Evolutionary conservation across 2,329 filamentous ascomycete genomes (phyloP).

Genomic region (Paecilomyces fulvus): DNA sequence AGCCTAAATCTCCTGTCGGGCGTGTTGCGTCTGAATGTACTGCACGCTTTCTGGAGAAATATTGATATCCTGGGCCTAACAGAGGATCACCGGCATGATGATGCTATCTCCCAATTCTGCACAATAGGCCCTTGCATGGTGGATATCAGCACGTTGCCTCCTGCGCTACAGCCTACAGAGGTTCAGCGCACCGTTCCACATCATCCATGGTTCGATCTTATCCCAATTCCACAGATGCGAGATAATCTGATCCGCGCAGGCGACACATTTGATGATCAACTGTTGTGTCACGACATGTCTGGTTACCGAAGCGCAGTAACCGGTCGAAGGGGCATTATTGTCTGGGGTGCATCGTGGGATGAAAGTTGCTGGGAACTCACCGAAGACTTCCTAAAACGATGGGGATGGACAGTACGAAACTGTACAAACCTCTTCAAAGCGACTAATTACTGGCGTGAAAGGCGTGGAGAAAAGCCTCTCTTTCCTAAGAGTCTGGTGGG

Average conservation of each 20-base stretch:
- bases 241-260: constrained; percentile 27
- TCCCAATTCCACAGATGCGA: constrained; percentile 34
- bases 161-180: constrained; percentile 25
- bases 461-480: constrained; percentile 22
- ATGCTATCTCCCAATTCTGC: neutral
- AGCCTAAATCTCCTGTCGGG: neutral
- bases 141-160: constrained; percentile 6
- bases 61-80: neutral
- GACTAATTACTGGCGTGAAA: constrained; percentile 27
- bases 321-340: constrained; percentile 13
- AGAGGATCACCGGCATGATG: neutral
- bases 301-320: constrained; percentile 15
- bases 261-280: constrained; percentile 26
- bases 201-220: constrained; percentile 33
- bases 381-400: constrained; percentile 26
- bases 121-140: neutral
- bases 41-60: neutral
- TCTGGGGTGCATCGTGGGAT: constrained; percentile 33
- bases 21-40: neutral
- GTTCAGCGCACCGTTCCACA: constrained; percentile 26
- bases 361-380: constrained; percentile 31
- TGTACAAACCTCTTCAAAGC: constrained; percentile 23
- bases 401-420: constrained; percentile 27
- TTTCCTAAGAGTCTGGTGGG: neutral
- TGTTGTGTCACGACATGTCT: constrained; percentile 29